A percentile compares a stretch with the other conserved stretches of the same genome.
These are phyloP conservation scores for Aquanectria penicillioides DNA, from an alignment of 2,329 filamentous ascomycete genomes.

Conservation along the genomic window DNA sequence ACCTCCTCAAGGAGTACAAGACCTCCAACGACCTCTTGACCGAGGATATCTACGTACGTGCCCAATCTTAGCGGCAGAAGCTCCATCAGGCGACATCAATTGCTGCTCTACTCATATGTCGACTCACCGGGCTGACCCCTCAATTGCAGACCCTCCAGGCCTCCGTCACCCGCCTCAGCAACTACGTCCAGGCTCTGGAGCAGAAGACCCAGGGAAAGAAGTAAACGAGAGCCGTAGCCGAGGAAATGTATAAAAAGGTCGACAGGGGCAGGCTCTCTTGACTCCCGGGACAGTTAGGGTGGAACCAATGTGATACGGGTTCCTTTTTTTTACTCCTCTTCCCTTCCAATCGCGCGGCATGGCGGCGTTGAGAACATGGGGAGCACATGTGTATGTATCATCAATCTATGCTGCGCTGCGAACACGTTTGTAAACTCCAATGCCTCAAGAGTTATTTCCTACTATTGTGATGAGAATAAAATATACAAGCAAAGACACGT, in stretches of 20 bases:
- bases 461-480: too few species aligned
- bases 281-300: slow-evolving; percentile 13
- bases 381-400: slow-evolving; percentile 25
- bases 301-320: slow-evolving; percentile 24
- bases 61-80: neutral
- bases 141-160: slow-evolving; percentile 79
- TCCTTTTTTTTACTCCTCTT: slow-evolving; percentile 12
- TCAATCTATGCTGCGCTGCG: slow-evolving; percentile 18
- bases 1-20: slow-evolving; percentile 93
- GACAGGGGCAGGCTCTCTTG: slow-evolving; percentile 12
- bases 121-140: slow-evolving; percentile 2
- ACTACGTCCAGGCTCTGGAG: slow-evolving; percentile 84
- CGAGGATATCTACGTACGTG: slow-evolving; percentile 93
- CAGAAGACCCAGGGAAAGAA: slow-evolving; percentile 80
- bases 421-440: slow-evolving; percentile 28
- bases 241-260: slow-evolving; percentile 34
- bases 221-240: slow-evolving; percentile 58
- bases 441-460: too few species aligned
- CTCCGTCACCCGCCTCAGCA: slow-evolving; percentile 86
- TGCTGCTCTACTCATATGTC: neutral
- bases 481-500: too few species aligned
- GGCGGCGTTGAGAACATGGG: slow-evolving; percentile 8
- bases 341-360: slow-evolving; percentile 9
- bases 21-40: slow-evolving; percentile 91
- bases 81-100: neutral